Conservation (phyloP, 2,329 filamentous ascomycete species). For the Epichloe bromicola region DNA sequence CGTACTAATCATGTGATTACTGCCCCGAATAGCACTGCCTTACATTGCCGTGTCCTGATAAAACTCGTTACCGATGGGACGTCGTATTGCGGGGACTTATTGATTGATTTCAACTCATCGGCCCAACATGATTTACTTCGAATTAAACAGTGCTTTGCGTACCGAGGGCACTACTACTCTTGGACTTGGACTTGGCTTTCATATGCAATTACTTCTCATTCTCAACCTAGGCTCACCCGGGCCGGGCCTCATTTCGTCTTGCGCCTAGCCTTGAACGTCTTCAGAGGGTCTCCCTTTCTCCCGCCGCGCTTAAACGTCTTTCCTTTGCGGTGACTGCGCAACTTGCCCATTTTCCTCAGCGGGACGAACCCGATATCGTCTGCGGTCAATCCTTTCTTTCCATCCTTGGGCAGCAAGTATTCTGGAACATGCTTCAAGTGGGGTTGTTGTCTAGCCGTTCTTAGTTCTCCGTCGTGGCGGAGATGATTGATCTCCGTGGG, state of each 20-base stretch:
- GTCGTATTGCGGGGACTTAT: no score
- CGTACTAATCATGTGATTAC: no score
- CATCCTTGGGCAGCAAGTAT: conserved; percentile 72
- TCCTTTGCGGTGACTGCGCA: conserved; percentile 31
- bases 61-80: no score
- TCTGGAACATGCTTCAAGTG: conserved; percentile 93
- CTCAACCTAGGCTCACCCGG: neutral
- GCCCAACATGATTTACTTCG: no score
- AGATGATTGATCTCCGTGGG: conserved; percentile 77
- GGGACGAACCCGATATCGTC: conserved; percentile 68
- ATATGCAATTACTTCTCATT: neutral
- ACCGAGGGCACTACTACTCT: no score
- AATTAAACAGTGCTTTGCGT: no score
- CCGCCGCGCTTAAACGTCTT: conserved; percentile 15
- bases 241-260: conserved; percentile 24
- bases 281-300: conserved; percentile 70
- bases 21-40: no score
- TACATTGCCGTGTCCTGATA: no score
- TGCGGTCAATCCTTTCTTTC: conserved; percentile 53
- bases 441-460: conserved; percentile 69
- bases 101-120: no score
- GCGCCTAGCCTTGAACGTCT: conserved; percentile 64
- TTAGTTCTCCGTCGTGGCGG: conserved; percentile 78
- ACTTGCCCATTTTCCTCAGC: conserved; percentile 41
- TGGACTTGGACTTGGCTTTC: no score